phyloP scores from a whole-genome alignment of 345 rosid species.

The Physaria fendleri region DNA sequence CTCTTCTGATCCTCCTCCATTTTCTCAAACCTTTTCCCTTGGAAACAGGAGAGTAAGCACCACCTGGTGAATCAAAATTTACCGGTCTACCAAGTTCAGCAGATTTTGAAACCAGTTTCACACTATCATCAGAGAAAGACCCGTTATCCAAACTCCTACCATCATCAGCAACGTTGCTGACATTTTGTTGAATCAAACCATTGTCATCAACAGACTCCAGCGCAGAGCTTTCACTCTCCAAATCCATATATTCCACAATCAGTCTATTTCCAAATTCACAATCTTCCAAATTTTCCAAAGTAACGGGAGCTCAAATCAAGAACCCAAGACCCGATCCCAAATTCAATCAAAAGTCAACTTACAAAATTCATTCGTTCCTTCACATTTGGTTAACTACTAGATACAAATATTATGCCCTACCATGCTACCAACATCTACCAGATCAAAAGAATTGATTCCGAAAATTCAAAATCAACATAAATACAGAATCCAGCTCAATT shows the following conservation, averaged over 20 bases:
- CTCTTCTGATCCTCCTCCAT: constrained; percentile 83
- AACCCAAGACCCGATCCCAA: not conserved
- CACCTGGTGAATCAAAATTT: constrained; percentile 17
- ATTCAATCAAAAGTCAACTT: constrained; percentile 18
- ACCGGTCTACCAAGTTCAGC: constrained; percentile 12
- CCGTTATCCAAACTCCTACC: constrained; percentile 18
- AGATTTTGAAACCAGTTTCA: constrained; percentile 7
- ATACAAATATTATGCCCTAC: not conserved
- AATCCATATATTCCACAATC: constrained; percentile 37
- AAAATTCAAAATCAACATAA: not conserved
- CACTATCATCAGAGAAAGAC: constrained; percentile 27
- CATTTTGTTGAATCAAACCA: constrained; percentile 26
- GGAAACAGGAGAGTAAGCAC: constrained; percentile 31
- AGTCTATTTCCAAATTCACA: not conserved
- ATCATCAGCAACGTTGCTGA: constrained; percentile 15
- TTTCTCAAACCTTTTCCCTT: constrained; percentile 83
- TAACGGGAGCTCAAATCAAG: constrained; percentile 22
- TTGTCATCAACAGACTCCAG: constrained; percentile 58
- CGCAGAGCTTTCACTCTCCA: constrained; percentile 40
- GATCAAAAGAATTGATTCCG: not conserved
- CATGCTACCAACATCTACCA: not conserved
- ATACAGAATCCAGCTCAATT: constrained; percentile 10
- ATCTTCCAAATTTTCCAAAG: constrained; percentile 49
- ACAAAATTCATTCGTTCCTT: constrained; percentile 3
- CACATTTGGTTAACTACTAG: not conserved